Conservation (phyloP, 1,284 basidiomycete genomes). For the Anthracocystis panici-leucophaei region DNA sequence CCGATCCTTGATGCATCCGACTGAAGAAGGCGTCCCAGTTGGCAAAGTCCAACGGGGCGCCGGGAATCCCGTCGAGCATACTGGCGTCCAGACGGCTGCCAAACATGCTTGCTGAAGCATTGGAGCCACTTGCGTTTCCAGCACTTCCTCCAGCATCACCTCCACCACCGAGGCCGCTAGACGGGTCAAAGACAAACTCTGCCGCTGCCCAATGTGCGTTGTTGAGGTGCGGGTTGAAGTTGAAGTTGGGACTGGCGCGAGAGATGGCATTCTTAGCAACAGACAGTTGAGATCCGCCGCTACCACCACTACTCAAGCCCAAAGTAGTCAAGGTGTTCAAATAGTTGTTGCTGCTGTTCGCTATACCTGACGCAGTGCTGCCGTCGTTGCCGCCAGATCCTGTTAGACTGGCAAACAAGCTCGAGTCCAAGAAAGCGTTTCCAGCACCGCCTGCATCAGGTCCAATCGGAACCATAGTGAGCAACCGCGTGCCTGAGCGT, state of each 20-base stretch:
- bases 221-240: constrained; percentile 60
- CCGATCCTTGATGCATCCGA: constrained; percentile 14
- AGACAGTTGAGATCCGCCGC: constrained; percentile 17
- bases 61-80: constrained; percentile 52
- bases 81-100: constrained; percentile 28
- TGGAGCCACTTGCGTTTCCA: constrained; percentile 1
- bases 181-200: constrained; percentile 25
- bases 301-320: neutral
- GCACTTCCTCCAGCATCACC: neutral
- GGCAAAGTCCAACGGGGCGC: constrained; percentile 54
- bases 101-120: constrained; percentile 15
- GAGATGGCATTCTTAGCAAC: constrained; percentile 41
- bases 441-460: constrained; percentile 21
- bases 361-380: neutral
- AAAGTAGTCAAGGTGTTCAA: constrained; percentile 17
- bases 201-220: constrained; percentile 52
- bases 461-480: constrained; percentile 56
- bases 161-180: neutral
- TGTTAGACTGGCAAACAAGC: constrained; percentile 17
- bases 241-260: constrained; percentile 42
- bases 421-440: constrained; percentile 37
- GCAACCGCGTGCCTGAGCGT: constrained; percentile 47
- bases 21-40: constrained; percentile 54
- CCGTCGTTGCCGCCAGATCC: constrained; percentile 4
- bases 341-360: constrained; percentile 10